Percentiles rank a stretch among this genome's conserved stretches.
Evolutionary conservation across 306 rosid genomes (phyloP).

Genomic region (Trichosanthes truncata): DNA sequence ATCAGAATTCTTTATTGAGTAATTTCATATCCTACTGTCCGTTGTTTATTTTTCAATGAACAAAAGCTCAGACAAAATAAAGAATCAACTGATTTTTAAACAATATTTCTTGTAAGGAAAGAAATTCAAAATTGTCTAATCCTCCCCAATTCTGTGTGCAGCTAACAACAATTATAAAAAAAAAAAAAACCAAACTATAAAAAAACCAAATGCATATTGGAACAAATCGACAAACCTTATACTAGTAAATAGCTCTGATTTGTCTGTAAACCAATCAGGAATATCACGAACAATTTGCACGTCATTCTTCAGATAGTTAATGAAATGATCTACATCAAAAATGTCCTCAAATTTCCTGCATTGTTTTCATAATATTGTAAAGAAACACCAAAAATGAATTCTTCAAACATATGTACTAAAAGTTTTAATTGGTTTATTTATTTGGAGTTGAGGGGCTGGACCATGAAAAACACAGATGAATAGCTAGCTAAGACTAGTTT

Average conservation of each 20-base stretch:
- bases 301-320: constrained; percentile 87
- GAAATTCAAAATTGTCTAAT: not conserved
- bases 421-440: not conserved
- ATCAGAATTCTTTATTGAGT: not conserved
- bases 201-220: constrained; percentile 11
- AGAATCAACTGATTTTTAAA: not conserved
- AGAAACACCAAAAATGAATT: constrained; percentile 2
- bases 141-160: not conserved
- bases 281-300: constrained; percentile 92
- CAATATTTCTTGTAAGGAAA: not conserved
- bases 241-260: constrained; percentile 80
- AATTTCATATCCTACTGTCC: not conserved
- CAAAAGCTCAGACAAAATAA: not conserved
- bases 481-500: not conserved
- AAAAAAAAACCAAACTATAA: not conserved
- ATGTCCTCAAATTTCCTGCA: constrained; percentile 98
- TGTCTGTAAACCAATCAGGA: constrained; percentile 97
- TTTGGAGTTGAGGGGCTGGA: not conserved
- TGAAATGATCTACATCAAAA: constrained; percentile 96
- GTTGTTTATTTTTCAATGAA: not conserved
- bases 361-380: constrained; percentile 5
- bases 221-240: constrained; percentile 47
- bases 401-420: not conserved
- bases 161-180: not conserved
- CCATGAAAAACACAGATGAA: not conserved